Evolutionary conservation across 208 protist genomes (phyloP), one percentile per base, ranked within the genome.

Genomic region (Leishmania aethiopica): DNA sequence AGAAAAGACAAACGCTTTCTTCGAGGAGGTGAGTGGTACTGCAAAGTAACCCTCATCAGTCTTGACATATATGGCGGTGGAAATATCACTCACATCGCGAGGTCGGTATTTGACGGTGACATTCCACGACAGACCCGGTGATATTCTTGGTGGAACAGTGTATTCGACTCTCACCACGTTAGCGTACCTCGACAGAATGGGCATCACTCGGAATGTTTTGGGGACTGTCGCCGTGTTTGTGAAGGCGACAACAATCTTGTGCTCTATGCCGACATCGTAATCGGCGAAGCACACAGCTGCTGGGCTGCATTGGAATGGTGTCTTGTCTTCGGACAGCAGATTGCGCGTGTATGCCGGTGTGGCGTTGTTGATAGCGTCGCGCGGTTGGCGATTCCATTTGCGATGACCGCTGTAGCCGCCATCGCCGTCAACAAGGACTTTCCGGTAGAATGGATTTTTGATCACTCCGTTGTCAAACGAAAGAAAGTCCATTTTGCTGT

Each of bases 151-250:
- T 17, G 95, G 95, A n/a, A 86, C 86, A 40, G 40, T 71, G 79
- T 97, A 97, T 6, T 88, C 70, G 15, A 97, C 51, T 32, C 57
- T 66, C 51, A 98, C 74, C 57, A 91, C 89, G 35, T 95, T 89
- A 22, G 78, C 84, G 72, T 90, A 92, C 35, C 90, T 86, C 45
- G 91, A 84, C 32, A 88, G 87, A 64, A 98, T 90, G 1, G 93
- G 91, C 70, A 94, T 84, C 42, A 97, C 82, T 57, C 92, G 84
- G 88, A 98, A 98, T 28, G 84, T 93, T 49, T 84, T 92, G 55
- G 95, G 93, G 1, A 80, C 82, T 57, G 85, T 91, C 28, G 91
- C 91, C 19, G 92, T 92, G 78, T 98, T 98, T 37, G 92, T 96
- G 1, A 98, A 84, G 32, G 79, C 86, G 32, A 98, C 75, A n/a